Evolutionary conservation across 2,329 filamentous ascomycete genomes (phyloP), one percentile per base, ranked within the genome.

Genomic region (Aspergillus cejpii): DNA sequence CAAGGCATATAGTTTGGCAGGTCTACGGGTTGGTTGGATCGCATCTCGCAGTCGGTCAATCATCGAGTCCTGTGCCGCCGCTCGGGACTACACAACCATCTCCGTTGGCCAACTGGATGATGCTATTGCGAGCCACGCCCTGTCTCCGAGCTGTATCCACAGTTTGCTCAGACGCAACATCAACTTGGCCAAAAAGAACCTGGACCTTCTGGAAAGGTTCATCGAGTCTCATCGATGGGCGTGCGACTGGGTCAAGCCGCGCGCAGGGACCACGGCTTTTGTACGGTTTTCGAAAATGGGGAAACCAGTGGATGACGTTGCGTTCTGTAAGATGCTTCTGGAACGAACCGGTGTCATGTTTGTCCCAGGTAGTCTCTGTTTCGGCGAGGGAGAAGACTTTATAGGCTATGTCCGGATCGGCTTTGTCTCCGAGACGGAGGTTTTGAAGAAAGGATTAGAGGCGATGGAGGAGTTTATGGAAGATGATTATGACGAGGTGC

Each of bases 21-120:
- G 89, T 1, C 82, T 94, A 49, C 81, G 88, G 1, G 67, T 90
- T 1, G 89, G 89, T 24, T 96, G 89, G 89, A 75, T 91, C 46
- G 86, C 85, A 3, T 84, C 82, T 11, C 79, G 79, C 20, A 78
- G 80, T 62, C 60, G 62, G 4, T 67, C 70, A 0, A 74, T 94
- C 44, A 75, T 91, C 42, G 76, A 81, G 40, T 71, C 74, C 11
- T 74, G 85, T 50, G 80, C 83, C 8, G 66, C 71, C 11, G 81
- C 82, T 1, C 75, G 87, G 31, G 84, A 92, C 63, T 94, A 92
- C 70, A 94, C 87, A 3, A 89, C 85, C 20, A 94, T 94, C 57
- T 85, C 84, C 29, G 87, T 94, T 0, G 86, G 85, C n/a, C 80
- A 84, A 58, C 70, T 95, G 5, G 87, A 94, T 62, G 87, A 94